Percentiles rank a stretch among this genome's conserved stretches.
Evolutionary conservation across 228 moss, liverwort and hornwort species (phyloP).

Genomic region (Sphagnum magellanicum): DNA sequence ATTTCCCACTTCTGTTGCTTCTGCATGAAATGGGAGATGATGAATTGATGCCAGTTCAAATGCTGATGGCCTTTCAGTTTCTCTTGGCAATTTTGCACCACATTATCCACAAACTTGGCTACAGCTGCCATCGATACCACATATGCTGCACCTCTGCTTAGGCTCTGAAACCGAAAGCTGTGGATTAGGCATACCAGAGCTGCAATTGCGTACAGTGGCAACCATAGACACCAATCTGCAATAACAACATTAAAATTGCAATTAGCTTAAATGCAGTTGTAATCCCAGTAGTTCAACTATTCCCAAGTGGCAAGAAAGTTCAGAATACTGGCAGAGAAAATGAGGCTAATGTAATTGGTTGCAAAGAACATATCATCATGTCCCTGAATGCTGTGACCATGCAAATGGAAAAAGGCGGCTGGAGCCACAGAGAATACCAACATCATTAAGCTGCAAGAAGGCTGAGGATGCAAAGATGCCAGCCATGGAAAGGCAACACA

Average conservation of each 20-base stretch:
- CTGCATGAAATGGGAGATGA: conserved; percentile 10
- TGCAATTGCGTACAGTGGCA: conserved; percentile 16
- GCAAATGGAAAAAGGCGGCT: background rate
- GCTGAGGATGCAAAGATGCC: conserved; percentile 17
- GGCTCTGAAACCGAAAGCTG: conserved; percentile 16
- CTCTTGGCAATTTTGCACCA: background rate
- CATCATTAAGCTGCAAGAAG: conserved; percentile 17
- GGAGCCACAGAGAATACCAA: conserved; percentile 10
- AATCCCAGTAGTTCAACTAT: too few species aligned
- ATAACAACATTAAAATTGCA: background rate
- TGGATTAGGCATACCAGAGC: conserved; percentile 17
- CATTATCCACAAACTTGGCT: conserved; percentile 3
- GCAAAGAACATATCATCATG: background rate
- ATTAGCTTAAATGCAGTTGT: too few species aligned
- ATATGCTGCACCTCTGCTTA: conserved; percentile 13
- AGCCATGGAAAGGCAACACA: conserved; percentile 25
- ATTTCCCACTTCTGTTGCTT: conserved; percentile 15
- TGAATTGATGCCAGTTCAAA: conserved; percentile 17
- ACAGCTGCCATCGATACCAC: conserved; percentile 6
- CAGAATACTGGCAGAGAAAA: background rate
- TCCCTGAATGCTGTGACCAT: background rate
- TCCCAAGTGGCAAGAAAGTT: too few species aligned
- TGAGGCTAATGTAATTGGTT: background rate
- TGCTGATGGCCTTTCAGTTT: too few species aligned
- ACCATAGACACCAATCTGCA: conserved; percentile 15